A percentile compares a stretch with the other conserved stretches of the same genome.
Conservation (phyloP, 225 moss, liverwort and hornwort genomes). For the Anthoceros angustus region DNA sequence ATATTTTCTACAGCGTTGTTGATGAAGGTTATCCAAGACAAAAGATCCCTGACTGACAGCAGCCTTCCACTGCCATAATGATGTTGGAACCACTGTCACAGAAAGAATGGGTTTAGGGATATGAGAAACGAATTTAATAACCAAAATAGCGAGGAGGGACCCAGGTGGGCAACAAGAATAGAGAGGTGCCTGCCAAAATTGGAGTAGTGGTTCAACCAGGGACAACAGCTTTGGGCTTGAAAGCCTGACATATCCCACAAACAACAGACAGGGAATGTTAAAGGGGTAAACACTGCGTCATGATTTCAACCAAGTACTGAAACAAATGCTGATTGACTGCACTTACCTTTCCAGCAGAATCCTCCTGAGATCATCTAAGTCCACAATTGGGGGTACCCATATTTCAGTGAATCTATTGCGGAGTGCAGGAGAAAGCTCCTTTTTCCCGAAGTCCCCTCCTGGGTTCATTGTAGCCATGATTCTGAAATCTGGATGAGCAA, state of each 20-base stretch:
- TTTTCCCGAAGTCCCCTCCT: constrained; percentile 95
- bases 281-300: not conserved
- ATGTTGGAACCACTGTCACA: constrained; percentile 68
- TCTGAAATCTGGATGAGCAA: constrained; percentile 50
- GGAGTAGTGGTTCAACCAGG: constrained; percentile 67
- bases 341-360: constrained; percentile 56
- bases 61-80: constrained; percentile 72
- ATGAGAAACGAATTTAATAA: not conserved
- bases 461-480: constrained; percentile 94
- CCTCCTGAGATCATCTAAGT: constrained; percentile 50
- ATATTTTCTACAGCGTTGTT: constrained; percentile 52
- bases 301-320: not conserved
- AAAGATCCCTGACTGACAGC: constrained; percentile 76
- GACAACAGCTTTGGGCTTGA: constrained; percentile 39
- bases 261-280: not conserved
- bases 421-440: constrained; percentile 85
- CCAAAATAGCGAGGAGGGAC: not conserved
- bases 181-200: constrained; percentile 55
- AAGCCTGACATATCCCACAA: constrained; percentile 23
- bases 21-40: constrained; percentile 80
- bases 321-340: not conserved
- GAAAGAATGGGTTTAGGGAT: not conserved
- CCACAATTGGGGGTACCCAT: constrained; percentile 82
- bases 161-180: not conserved
- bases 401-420: constrained; percentile 92